Conservation (phyloP, 148 eudicot species). For the Camellia sinensis region DNA sequence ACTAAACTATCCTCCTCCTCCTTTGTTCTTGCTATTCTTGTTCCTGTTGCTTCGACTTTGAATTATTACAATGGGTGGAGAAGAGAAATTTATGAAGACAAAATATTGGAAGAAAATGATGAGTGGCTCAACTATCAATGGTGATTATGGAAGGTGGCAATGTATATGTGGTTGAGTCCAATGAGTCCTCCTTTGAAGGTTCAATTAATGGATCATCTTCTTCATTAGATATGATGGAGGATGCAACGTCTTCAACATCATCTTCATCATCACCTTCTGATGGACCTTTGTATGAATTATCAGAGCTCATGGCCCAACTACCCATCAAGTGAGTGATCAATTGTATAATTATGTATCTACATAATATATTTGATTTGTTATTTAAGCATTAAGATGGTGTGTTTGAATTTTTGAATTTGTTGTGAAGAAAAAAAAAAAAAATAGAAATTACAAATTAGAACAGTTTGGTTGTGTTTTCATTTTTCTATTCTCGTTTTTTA, state of each 20-base stretch:
- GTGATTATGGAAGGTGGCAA: slow-evolving; percentile 18
- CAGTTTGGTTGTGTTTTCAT: neutral
- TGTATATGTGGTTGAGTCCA: slow-evolving; percentile 13
- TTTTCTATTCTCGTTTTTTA: no score
- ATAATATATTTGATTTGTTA: no score
- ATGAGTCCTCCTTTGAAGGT: slow-evolving; percentile 16
- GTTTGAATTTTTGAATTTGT: neutral
- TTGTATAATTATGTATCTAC: neutral
- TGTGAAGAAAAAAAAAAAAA: neutral
- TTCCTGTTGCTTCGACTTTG: slow-evolving; percentile 8
- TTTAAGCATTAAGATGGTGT: no score
- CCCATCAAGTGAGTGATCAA: slow-evolving; percentile 75
- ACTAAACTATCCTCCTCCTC: neutral
- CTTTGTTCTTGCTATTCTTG: neutral
- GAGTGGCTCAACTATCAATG: neutral
- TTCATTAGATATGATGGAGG: slow-evolving; percentile 58
- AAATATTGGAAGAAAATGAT: neutral
- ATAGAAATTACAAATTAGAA: neutral
- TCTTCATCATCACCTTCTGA: slow-evolving; percentile 43
- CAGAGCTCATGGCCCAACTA: slow-evolving; percentile 77
- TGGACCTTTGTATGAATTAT: slow-evolving; percentile 62
- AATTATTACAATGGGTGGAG: slow-evolving; percentile 9
- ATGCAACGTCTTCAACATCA: slow-evolving; percentile 38
- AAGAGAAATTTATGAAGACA: neutral
- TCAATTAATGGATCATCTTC: slow-evolving; percentile 25